Conservation (phyloP, 345 rosid genomes). For the Limnanthes douglasii region DNA sequence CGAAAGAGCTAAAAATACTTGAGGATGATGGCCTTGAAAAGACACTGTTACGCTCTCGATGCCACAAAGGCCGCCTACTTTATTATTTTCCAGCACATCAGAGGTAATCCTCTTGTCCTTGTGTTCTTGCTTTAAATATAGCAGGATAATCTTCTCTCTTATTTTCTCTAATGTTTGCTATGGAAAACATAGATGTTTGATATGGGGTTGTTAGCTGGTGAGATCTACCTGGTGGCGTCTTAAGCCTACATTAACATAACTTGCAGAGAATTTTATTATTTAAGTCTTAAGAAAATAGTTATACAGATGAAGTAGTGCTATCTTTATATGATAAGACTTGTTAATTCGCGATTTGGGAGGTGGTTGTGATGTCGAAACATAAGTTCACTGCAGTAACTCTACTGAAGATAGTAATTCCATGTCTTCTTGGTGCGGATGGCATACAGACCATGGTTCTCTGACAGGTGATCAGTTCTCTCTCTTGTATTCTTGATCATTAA, state of each 20-base stretch:
- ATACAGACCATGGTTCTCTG: conserved; percentile 79
- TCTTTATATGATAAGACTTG: no score
- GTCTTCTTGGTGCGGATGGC: conserved; percentile 99
- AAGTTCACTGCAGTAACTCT: no score
- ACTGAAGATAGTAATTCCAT: conserved; percentile 28
- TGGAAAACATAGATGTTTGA: no score
- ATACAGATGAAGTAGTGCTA: no score
- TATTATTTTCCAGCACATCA: conserved; percentile 67
- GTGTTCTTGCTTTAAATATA: not conserved
- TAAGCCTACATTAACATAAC: no score
- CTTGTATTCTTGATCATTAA: conserved; percentile 1
- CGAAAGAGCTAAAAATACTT: conserved; percentile 27
- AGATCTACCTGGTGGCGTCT: no score
- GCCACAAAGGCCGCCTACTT: conserved; percentile 88
- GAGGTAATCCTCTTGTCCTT: conserved; percentile 21
- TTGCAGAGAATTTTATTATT: no score
- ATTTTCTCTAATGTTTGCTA: no score
- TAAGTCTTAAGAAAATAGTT: no score
- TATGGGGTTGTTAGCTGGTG: no score
- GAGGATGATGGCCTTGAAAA: conserved; percentile 50
- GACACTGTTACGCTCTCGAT: conserved; percentile 52
- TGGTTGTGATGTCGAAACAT: no score
- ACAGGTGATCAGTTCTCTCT: conserved; percentile 31
- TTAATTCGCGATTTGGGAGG: no score
- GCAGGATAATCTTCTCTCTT: not conserved